Base-by-base conservation (phyloP, 169 alveolate genomes). In the Cyclospora cayetanensis region DNA sequence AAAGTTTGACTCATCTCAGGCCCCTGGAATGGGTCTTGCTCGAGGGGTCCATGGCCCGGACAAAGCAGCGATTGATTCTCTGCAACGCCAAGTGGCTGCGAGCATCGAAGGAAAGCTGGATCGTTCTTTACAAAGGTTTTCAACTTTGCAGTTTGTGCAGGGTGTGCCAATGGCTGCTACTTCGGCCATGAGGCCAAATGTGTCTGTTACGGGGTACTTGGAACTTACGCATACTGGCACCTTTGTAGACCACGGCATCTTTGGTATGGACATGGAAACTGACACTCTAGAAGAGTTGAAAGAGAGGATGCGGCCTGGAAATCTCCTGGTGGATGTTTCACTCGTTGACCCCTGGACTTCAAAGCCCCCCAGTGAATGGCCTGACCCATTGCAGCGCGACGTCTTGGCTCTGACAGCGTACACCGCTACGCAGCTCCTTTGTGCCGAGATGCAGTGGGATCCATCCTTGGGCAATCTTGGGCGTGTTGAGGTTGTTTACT, bases 361-460 rank as follows among this genome's bases (percentile, higher is more conserved):
- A 63, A 88, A 63, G 43, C 87, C 82, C 0, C 50, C 74, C 11
- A 22, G 42, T 2, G 92, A 88, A 20, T 88, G 92, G 92, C 86
- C 92, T 0, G 88, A 72, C 27, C 92, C 87, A n/a, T 66, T 60
- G 43, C 66, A 50, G 79, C 82, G 92, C 42, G 92, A 88, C n/a
- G 79, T 53, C 25, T 77, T 42, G 2, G 92, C 68, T 2, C 53
- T 88, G 31, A 88, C 92, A 1, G 92, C 92, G 35, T 46, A 88
- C 79, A 88, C 92, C 5, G 92, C 92, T 2, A 79, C 82, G 52
- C 92, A 88, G 88, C 42, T 88, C 50, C 88, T 88, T 42, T 79
- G 92, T 31, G 92, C 92, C 9, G 92, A 88, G 92, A 41, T 88
- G 80, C 76, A 68, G 53, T 88, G 92, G 92, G 92, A 88, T 63